Conservation (phyloP, 164 flowering plant genomes). For the Liquidambar formosana region DNA sequence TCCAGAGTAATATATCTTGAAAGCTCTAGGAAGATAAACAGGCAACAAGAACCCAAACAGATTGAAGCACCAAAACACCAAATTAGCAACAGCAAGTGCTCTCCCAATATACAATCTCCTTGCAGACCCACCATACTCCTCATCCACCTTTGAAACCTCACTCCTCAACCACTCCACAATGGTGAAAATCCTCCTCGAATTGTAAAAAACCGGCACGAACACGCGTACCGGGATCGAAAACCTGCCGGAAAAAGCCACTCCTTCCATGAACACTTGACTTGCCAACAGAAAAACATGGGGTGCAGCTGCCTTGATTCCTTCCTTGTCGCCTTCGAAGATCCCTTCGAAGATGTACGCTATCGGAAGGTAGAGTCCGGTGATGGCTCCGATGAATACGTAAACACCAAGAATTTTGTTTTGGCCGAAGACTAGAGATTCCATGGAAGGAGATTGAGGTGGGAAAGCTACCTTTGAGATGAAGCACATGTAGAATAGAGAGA, state of each 20-base stretch:
- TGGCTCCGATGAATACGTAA: slow-evolving; percentile 44
- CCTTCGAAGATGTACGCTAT: slow-evolving; percentile 69
- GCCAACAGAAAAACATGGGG: slow-evolving; percentile 73
- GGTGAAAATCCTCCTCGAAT: slow-evolving; percentile 59
- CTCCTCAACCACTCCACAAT: slow-evolving; percentile 53
- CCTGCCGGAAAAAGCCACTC: slow-evolving; percentile 36
- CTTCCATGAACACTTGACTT: slow-evolving; percentile 67
- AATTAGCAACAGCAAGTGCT: slow-evolving; percentile 61
- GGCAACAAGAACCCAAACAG: slow-evolving; percentile 80
- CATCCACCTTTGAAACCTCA: slow-evolving; percentile 50
- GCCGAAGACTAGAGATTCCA: slow-evolving; percentile 35
- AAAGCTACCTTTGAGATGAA: slow-evolving; percentile 44
- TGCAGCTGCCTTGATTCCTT: slow-evolving; percentile 61
- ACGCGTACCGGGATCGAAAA: slow-evolving; percentile 59
- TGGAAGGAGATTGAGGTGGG: slow-evolving; percentile 19
- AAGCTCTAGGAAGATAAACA: slow-evolving; percentile 66
- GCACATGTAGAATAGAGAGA: slow-evolving; percentile 35
- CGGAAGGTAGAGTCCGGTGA: slow-evolving; percentile 65
- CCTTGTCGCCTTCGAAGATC: slow-evolving; percentile 53
- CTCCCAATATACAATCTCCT: slow-evolving; percentile 53
- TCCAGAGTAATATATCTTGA: slow-evolving; percentile 46
- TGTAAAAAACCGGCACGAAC: slow-evolving; percentile 69
- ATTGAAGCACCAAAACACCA: slow-evolving; percentile 75
- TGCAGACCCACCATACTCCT: slow-evolving; percentile 27
- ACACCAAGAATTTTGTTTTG: slow-evolving; percentile 29